phyloP scores from a whole-genome alignment of 768 basidiomycete species.

The Amanita pallidorosea region DNA sequence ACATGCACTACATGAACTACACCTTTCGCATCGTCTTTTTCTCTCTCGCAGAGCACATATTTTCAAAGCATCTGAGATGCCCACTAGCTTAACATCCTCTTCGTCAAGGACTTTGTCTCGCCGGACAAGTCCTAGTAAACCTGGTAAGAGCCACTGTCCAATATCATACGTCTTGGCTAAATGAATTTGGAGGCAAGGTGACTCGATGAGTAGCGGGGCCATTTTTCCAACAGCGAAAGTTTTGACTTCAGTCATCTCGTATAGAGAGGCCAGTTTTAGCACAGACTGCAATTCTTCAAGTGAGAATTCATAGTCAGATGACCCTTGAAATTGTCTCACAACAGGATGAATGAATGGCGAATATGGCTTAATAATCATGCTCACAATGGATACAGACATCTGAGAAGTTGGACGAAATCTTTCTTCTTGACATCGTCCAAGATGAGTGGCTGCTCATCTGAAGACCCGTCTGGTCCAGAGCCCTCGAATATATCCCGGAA shows the following conservation, averaged over 20 bases:
- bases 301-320: not conserved
- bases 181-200: constrained; percentile 17
- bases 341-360: not conserved
- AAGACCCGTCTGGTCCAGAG: constrained; percentile 13
- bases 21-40: constrained; percentile 3
- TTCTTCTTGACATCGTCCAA: constrained; percentile 12
- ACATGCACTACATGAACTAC: not conserved
- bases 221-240: constrained; percentile 19
- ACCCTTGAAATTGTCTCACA: not conserved
- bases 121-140: constrained; percentile 14
- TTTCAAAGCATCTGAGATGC: constrained; percentile 11
- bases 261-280: constrained; percentile 27
- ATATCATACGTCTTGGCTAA: constrained; percentile 23
- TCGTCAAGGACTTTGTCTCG: constrained; percentile 14
- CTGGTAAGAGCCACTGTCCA: constrained; percentile 20
- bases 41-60: constrained; percentile 7
- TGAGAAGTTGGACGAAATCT: constrained; percentile 17
- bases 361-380: constrained; percentile 11
- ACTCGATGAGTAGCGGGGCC: constrained; percentile 6
- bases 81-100: constrained; percentile 19
- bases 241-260: constrained; percentile 22
- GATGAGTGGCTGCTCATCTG: constrained; percentile 15
- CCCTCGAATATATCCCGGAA: constrained; percentile 15
- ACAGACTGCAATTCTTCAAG: constrained; percentile 26
- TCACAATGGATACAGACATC: constrained; percentile 18